Base-by-base conservation (phyloP, 345 rosid species). In the Erucastrum elatum region DNA sequence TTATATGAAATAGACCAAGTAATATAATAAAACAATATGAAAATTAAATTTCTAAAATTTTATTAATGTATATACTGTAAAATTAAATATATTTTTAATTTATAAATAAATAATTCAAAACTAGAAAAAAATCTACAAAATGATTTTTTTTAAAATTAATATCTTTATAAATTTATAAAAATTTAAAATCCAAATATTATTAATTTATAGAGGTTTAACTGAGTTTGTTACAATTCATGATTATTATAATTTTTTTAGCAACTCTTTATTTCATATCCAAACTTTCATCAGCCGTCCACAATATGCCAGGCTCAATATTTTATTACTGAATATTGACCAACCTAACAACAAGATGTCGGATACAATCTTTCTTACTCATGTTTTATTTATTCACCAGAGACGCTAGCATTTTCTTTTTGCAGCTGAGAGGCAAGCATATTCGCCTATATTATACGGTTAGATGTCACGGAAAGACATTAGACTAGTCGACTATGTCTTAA, bases 391-490 rank as follows among this genome's bases (percentile, higher is more conserved):
- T 61, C 65, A 27, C 9, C 8, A 61, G 65, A 61, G 64, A 27
- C 2, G 6, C n/a, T 1, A 53, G 37, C 37, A 34, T 34, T 34
- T 1, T 34, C 6, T 34, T 34, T 5, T 34, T 34, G 37, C 6
- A 34, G 37, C 8, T 5, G 49, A 41, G 49, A 41, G 49, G 49
- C 12, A 41, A 29, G 35, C 35, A 61, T 61, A 61, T 12, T 26
- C 15, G 6, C 16, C 16, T 27, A 29, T 61, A 12, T 60, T 60
- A 27, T 21, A 60, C 49, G 16, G 31, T n/a, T 44, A 44, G 29
- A 46, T 13, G 72, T 68, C 60, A 68, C 72, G 39, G 60, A 29
- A 49, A 27, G 8, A 27, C 10, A 49, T 60, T 68, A 68, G 60
- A 68, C n/a, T 68, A 46, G 13, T 49, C 7, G 44, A 44, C 30